Percentiles rank a stretch among this genome's conserved stretches.
These are phyloP conservation scores for Trichoderma semiorbis DNA, from an alignment of 2,329 filamentous ascomycete genomes.

Conservation along the genomic window DNA sequence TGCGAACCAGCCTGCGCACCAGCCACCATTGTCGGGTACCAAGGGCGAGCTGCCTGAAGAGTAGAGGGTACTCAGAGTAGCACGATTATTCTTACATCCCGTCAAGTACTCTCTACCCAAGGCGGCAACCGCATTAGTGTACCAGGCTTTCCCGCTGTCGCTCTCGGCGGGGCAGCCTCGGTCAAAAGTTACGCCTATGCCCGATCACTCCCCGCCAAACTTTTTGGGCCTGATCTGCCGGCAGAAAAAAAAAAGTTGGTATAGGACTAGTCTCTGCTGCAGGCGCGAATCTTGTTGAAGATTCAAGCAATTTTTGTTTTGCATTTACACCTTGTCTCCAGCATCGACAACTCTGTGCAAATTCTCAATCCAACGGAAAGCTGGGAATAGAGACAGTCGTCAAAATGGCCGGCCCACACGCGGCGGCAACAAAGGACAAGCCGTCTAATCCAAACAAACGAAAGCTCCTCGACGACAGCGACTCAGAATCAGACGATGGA, in stretches of 20 bases:
- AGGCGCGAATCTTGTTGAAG: background rate
- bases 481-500: conserved; percentile 46
- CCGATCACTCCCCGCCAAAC: conserved; percentile 20
- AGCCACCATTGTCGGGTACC: background rate
- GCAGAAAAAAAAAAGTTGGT: conserved; percentile 27
- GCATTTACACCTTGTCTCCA: background rate
- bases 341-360: background rate
- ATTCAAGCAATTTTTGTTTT: conserved; percentile 1
- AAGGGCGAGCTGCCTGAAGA: background rate
- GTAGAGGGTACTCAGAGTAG: background rate
- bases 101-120: background rate
- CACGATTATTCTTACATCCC: fast-evolving
- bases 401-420: conserved; percentile 20
- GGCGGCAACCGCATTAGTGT: background rate
- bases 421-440: conserved; percentile 14
- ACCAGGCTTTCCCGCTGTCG: background rate
- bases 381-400: conserved; percentile 18
- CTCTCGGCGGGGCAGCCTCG: conserved; percentile 9
- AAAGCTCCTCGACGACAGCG: conserved; percentile 54
- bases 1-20: conserved; percentile 2
- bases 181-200: conserved; percentile 21
- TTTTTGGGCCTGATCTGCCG: conserved; percentile 2
- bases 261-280: background rate
- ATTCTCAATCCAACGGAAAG: background rate
- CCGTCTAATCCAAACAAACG: conserved; percentile 40